Percentiles rank a stretch among this genome's conserved stretches.
Evolutionary conservation across 345 rosid genomes (phyloP).

Genomic region (Clausena lansium): DNA sequence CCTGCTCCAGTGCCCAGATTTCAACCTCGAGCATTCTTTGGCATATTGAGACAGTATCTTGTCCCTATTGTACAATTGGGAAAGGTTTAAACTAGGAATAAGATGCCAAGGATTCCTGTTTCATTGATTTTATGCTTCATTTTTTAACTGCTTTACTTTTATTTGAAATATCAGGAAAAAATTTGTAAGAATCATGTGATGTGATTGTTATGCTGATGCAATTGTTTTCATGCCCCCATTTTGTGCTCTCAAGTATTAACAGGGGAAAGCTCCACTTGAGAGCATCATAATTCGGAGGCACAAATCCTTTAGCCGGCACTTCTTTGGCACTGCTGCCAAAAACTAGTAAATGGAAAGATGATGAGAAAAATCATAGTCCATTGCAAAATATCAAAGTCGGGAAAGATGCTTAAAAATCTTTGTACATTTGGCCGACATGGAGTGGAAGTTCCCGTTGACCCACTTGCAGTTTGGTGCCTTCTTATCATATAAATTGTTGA

Average conservation of each 20-base stretch:
- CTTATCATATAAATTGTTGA: neutral
- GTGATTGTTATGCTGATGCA: neutral
- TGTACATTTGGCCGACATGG: neutral
- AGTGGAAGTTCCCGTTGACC: neutral
- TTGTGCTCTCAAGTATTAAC: neutral
- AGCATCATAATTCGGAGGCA: neutral
- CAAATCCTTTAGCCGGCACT: neutral
- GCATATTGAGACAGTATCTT: neutral
- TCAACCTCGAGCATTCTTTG: conserved; percentile 1
- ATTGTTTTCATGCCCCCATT: neutral
- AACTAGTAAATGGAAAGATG: neutral
- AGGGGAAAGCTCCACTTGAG: neutral
- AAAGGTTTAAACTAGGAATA: neutral
- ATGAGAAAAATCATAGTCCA: neutral
- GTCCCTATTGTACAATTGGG: neutral
- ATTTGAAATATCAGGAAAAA: neutral
- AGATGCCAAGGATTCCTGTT: conserved; percentile 1
- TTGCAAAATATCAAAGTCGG: neutral
- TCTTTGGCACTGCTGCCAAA: neutral
- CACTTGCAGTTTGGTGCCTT: neutral
- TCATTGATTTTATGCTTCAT: neutral
- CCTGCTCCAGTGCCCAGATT: neutral
- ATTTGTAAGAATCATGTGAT: neutral
- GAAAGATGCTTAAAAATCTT: neutral
- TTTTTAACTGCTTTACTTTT: neutral